phyloP scores from a whole-genome alignment of 768 basidiomycete genomes.

The Crassisporium funariophilum region DNA sequence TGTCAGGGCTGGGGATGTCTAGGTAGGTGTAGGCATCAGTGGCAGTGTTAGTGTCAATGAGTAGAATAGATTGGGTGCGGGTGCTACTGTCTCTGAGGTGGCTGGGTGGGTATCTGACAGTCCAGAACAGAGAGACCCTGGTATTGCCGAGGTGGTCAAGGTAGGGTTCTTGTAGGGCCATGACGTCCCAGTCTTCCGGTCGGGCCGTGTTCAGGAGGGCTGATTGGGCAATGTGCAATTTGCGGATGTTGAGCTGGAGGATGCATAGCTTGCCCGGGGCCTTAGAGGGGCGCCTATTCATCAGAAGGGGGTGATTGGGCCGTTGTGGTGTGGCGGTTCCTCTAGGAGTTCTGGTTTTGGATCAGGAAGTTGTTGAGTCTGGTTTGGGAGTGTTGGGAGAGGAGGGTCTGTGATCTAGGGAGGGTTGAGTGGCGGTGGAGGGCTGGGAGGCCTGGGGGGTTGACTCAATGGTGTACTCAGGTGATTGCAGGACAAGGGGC shows the following conservation, averaged over 20 bases:
- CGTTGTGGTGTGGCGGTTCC: background rate
- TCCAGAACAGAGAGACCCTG: constrained; percentile 1
- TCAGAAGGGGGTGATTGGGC: background rate
- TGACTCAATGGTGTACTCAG: no score
- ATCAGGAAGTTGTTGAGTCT: background rate
- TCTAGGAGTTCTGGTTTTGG: background rate
- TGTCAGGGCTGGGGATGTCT: constrained; percentile 16
- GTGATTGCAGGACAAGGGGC: no score
- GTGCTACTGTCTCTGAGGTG: background rate
- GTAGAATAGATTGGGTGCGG: constrained; percentile 11
- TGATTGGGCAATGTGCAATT: background rate
- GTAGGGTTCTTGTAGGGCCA: background rate
- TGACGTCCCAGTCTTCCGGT: background rate
- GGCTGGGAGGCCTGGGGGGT: no score
- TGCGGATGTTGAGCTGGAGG: no score
- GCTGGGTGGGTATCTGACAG: constrained; percentile 9
- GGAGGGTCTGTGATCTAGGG: background rate
- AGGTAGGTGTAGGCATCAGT: constrained; percentile 23
- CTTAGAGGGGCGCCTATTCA: background rate
- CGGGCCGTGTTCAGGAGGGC: background rate
- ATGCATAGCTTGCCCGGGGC: background rate
- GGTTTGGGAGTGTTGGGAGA: background rate
- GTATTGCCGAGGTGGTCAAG: background rate
- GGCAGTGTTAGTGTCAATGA: constrained; percentile 12
- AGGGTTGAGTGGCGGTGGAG: background rate